A percentile compares a stretch with the other conserved stretches of the same genome.
Evolutionary conservation across 2,329 filamentous ascomycete species (phyloP).

Genomic region (Sarocladium brachiariae): DNA sequence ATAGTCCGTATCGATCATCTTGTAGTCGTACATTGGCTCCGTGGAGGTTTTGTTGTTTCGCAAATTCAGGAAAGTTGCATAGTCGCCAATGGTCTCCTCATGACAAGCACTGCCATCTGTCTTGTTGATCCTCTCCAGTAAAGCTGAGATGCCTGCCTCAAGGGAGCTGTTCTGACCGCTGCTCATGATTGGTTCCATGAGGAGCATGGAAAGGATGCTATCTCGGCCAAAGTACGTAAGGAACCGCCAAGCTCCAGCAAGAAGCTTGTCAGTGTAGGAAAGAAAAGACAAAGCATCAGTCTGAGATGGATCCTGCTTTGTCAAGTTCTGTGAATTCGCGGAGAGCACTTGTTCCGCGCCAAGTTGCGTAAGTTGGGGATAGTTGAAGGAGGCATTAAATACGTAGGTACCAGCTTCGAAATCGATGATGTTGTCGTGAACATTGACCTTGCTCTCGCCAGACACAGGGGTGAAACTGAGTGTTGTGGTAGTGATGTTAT

Average conservation of each 20-base stretch:
- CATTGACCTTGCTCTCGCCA: slow-evolving; percentile 22
- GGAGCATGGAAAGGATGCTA: slow-evolving; percentile 53
- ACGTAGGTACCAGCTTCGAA: slow-evolving; percentile 49
- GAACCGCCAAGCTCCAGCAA: slow-evolving; percentile 60
- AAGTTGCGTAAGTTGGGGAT: slow-evolving; percentile 53
- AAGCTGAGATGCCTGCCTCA: slow-evolving; percentile 54
- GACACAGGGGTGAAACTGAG: slow-evolving; percentile 38
- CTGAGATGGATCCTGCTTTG: slow-evolving; percentile 36
- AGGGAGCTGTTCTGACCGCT: slow-evolving; percentile 46
- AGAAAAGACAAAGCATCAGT: slow-evolving; percentile 53
- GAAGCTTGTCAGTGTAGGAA: slow-evolving; percentile 55
- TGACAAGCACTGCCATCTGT: slow-evolving; percentile 56
- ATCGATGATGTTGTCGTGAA: slow-evolving; percentile 31
- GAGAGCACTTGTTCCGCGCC: slow-evolving; percentile 43
- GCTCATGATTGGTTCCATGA: slow-evolving; percentile 52
- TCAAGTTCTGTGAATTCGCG: slow-evolving; percentile 34
- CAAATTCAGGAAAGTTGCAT: slow-evolving; percentile 52
- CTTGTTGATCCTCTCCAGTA: slow-evolving; percentile 53
- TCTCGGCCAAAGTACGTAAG: slow-evolving; percentile 62
- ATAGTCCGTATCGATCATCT: slow-evolving; percentile 59
- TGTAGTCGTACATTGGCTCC: slow-evolving; percentile 48
- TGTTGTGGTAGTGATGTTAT: slow-evolving; percentile 51
- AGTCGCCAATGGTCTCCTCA: slow-evolving; percentile 60
- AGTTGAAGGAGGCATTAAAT: slow-evolving; percentile 55
- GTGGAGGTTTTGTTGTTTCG: slow-evolving; percentile 46